Base-by-base conservation (phyloP, 1,284 basidiomycete genomes). In the Pseudozyma sp. region DNA sequence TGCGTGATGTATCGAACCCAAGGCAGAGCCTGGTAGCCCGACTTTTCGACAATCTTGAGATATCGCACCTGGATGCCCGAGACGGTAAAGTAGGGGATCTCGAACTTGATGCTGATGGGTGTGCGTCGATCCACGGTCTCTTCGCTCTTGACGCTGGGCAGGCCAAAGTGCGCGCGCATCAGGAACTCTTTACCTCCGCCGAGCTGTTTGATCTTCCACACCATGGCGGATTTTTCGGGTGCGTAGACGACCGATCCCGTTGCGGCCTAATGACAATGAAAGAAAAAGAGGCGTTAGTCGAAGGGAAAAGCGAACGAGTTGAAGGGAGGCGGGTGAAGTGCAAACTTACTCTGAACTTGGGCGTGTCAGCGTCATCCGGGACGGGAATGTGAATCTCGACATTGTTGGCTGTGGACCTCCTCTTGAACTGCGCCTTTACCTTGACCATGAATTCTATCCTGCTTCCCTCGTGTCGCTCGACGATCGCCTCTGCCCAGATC, bases 391-490 rank as follows among this genome's bases (percentile, higher is more conserved):
- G 96, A 61, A 99, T 92, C 87, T 99, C 96, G 45, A 99, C 96
- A 81, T 98, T 98, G 87, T 98, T 99, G 55, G 97, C 96, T 3
- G 94, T 93, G 77, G 94, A 96, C 74, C 94, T 87, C 67, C 96
- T 87, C 87, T 99, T 99, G 89, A 99, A 99, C 85, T 99, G 96
- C 6, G 94, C 96, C 83, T 96, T 94, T 78, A 93, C 92, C 86
- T 98, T 99, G 81, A 99, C 96, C 88, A 97, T 94, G 84, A 97
- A 99, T 86, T 99, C 97, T 45, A 99, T 92, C 63, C 97, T 87
- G 77, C 91, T 92, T 16, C 96, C 96, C 77, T 90, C 91, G 85
- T 99, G 95, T 75, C 91, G 92, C 86, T 99, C 97, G 9, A 99
- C 93, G 6, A 92, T 90, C 0, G 97, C 97, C 85, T 99, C 96